These are phyloP conservation scores for Neopestalotiopsis rosae DNA, from an alignment of 2,329 filamentous ascomycete genomes.

Conservation along the genomic window DNA sequence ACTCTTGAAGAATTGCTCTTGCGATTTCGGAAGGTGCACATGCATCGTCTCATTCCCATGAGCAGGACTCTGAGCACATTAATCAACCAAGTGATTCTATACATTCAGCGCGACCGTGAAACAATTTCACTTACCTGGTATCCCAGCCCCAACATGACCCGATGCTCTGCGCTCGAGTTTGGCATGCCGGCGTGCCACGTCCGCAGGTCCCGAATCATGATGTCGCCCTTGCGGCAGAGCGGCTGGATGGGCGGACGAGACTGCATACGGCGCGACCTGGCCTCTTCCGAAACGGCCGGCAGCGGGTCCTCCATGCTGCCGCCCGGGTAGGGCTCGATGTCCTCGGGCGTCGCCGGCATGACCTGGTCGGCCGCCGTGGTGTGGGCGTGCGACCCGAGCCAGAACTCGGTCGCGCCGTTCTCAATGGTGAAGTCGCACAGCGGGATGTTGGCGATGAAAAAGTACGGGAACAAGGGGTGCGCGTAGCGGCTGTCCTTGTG, in stretches of 20 bases:
- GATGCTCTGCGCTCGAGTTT: slow-evolving; percentile 30
- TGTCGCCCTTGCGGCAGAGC: slow-evolving; percentile 28
- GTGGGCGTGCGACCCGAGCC: slow-evolving; percentile 43
- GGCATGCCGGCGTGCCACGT: slow-evolving; percentile 41
- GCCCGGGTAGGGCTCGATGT: slow-evolving; percentile 7
- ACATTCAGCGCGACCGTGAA: not conserved
- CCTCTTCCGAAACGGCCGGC: slow-evolving; percentile 22
- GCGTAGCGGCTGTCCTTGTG: slow-evolving; percentile 44
- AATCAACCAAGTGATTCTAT: not conserved
- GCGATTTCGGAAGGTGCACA: not conserved
- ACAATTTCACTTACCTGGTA: slow-evolving; percentile 27
- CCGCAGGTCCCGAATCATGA: slow-evolving; percentile 36
- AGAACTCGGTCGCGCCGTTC: slow-evolving; percentile 46
- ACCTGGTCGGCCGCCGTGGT: slow-evolving; percentile 38
- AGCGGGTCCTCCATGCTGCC: slow-evolving; percentile 18
- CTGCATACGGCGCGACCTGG: slow-evolving; percentile 27
- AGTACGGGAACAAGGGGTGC: slow-evolving; percentile 43
- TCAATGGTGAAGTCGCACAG: slow-evolving; percentile 39
- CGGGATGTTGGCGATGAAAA: slow-evolving; percentile 44
- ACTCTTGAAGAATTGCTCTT: slow-evolving; percentile 1
- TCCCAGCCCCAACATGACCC: slow-evolving; percentile 34
- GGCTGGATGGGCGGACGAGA: slow-evolving; percentile 35
- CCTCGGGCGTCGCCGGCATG: slow-evolving; percentile 26
- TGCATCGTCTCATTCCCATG: slow-evolving; percentile 5
- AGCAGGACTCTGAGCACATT: not conserved